phyloP scores from a whole-genome alignment of 352 stramenopile genomes.

The Pythium insidiosum region DNA sequence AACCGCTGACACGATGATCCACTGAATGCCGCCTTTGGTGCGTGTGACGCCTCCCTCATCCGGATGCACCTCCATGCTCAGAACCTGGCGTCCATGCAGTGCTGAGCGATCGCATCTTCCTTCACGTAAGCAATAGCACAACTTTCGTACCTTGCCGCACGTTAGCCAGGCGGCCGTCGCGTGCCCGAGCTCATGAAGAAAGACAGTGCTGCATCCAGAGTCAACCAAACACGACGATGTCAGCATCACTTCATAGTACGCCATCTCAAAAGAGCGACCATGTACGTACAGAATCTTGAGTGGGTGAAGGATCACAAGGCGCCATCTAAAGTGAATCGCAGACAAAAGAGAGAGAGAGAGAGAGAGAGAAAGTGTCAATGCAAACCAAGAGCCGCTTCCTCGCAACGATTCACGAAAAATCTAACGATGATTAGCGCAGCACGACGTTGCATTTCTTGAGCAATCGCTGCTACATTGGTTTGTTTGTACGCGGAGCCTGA shows the following conservation, averaged over 20 bases:
- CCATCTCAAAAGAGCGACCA: neutral
- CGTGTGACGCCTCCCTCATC: constrained; percentile 85
- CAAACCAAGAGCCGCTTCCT: no score
- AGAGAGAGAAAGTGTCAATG: no score
- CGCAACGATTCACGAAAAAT: no score
- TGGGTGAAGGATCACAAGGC: constrained; percentile 74
- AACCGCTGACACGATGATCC: constrained; percentile 34
- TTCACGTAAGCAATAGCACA: no score
- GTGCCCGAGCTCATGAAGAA: constrained; percentile 82
- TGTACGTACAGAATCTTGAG: constrained; percentile 83
- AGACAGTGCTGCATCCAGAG: constrained; percentile 87
- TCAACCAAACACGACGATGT: constrained; percentile 2
- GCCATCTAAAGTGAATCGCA: constrained; percentile 48
- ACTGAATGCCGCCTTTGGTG: constrained; percentile 31
- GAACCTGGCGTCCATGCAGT: no score
- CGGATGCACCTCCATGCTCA: constrained; percentile 84
- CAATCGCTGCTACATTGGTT: neutral
- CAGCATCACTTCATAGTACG: neutral
- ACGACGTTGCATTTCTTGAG: constrained; percentile 19
- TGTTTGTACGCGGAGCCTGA: no score
- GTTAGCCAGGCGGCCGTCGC: constrained; percentile 80
- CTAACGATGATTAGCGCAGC: constrained; percentile 50
- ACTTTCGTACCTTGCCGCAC: no score
- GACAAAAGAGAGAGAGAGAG: neutral
- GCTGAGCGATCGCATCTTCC: no score